Base-by-base conservation (phyloP, 257 asterid species). In the Nemophila menziesii region DNA sequence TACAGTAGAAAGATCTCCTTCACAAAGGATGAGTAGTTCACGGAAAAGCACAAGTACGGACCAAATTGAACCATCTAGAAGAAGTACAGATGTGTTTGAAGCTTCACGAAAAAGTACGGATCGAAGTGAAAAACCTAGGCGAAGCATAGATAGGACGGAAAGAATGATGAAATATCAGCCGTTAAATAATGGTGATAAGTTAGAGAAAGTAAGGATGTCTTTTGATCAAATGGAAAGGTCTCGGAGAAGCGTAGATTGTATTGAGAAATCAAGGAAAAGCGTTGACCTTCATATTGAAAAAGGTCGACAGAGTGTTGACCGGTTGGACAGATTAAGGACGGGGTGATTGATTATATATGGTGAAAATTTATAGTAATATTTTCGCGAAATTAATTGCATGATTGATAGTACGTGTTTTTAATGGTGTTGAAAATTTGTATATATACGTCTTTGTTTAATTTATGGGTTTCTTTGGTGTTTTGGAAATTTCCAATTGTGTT, bases 51-150 rank as follows among this genome's bases (percentile, higher is more conserved):
- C 67, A 61, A 67, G 77, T 63, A 58, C 67, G 2, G 93, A 77
- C 48, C 86, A 77, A 56, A 67, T 76, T 27, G 92, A 84, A 69
- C 81, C 80, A 12, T 66, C 87, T 18, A 62, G 92, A 66, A 80
- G 77, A 60, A 77, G 93, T 27, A 65, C 92, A 2, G 92, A 84
- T 39, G 65, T 71, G 17, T 73, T 82, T 44, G 93, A 81, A 55
- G 62, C 67, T 33, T 78, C 89, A 22, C 61, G 96, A 54, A 78
- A 82, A 73, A 86, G 96, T 80, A 75, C 77, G 0, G 96, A 81
- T 56, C 43, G 93, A 56, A 81, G 96, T 43, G 96, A 85, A 44
- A 78, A 80, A 46, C 93, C 93, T 0, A 69, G 92, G 60, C 85
- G 43, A 46, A 86, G 96, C 59, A 62, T 62, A 14, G 93, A 78